Conservation (phyloP, 2,329 filamentous ascomycete species). For the Colletotrichum sp. region DNA sequence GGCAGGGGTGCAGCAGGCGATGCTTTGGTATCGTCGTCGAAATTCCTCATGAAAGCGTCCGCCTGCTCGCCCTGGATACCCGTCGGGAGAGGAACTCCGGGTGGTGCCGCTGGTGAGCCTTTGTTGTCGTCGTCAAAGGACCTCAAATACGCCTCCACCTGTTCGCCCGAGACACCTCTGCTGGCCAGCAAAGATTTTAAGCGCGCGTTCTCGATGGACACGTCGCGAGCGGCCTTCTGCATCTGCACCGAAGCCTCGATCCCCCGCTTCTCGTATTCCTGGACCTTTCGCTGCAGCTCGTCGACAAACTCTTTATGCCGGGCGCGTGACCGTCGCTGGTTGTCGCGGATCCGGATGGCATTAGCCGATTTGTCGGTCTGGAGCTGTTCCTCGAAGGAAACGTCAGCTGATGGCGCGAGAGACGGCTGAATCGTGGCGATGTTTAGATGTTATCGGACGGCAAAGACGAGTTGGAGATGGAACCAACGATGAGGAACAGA, state of each 20-base stretch:
- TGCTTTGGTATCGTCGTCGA: slow-evolving; percentile 25
- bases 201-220: slow-evolving; percentile 53
- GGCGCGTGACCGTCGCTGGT: slow-evolving; percentile 58
- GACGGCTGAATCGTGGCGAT: background rate
- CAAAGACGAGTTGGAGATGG: background rate
- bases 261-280: slow-evolving; percentile 52
- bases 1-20: slow-evolving; percentile 25
- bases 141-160: slow-evolving; percentile 45
- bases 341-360: slow-evolving; percentile 49
- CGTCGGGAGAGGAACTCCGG: background rate
- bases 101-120: slow-evolving; percentile 25
- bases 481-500: accelerated
- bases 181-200: slow-evolving; percentile 47
- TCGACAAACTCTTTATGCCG: slow-evolving; percentile 56
- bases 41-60: background rate
- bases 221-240: slow-evolving; percentile 56
- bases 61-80: background rate
- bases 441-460: background rate
- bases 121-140: slow-evolving; percentile 35
- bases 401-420: background rate
- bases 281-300: slow-evolving; percentile 50
- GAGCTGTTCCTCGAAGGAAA: slow-evolving; percentile 15
- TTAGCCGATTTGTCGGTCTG: slow-evolving; percentile 24
- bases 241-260: slow-evolving; percentile 57
- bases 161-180: slow-evolving; percentile 41